A percentile compares a stretch with the other conserved stretches of the same genome.
Evolutionary conservation across 106 monocot genomes (phyloP).

Genomic region (Agapanthus africanus): DNA sequence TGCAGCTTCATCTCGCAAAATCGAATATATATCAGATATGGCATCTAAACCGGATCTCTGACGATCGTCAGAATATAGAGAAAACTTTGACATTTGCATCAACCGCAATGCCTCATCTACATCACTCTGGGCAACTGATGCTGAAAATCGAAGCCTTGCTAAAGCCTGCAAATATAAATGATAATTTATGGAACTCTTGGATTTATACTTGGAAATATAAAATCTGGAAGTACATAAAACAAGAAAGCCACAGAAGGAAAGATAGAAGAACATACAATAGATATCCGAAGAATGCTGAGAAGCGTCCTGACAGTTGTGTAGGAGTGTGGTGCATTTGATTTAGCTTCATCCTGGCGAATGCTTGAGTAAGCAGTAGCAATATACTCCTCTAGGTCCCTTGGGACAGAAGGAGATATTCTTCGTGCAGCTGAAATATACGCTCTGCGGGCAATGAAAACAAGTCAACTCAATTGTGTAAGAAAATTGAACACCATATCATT

Average conservation of each 20-base stretch:
- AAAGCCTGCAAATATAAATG: slow-evolving; percentile 44
- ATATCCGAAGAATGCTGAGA: slow-evolving; percentile 94
- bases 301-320: slow-evolving; percentile 95
- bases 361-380: slow-evolving; percentile 93
- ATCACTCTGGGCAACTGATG: slow-evolving; percentile 86
- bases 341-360: slow-evolving; percentile 96
- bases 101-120: slow-evolving; percentile 88
- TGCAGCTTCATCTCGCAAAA: slow-evolving; percentile 87
- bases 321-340: slow-evolving; percentile 93
- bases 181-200: background rate
- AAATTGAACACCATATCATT: background rate
- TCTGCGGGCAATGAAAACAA: slow-evolving; percentile 20
- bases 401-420: slow-evolving; percentile 68
- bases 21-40: slow-evolving; percentile 96
- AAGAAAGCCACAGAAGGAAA: background rate
- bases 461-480: background rate
- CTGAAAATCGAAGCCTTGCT: slow-evolving; percentile 91
- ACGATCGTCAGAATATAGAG: slow-evolving; percentile 85
- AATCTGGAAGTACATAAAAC: too few species aligned
- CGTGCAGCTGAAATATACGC: slow-evolving; percentile 94
- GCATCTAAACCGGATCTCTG: slow-evolving; percentile 93
- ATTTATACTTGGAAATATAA: background rate
- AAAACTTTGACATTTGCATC: slow-evolving; percentile 99
- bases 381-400: slow-evolving; percentile 91
- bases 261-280: slow-evolving; percentile 54